These are phyloP conservation scores for Melanopsichium pennsylvanicum DNA, from an alignment of 1,284 basidiomycete genomes.

Conservation along the genomic window DNA sequence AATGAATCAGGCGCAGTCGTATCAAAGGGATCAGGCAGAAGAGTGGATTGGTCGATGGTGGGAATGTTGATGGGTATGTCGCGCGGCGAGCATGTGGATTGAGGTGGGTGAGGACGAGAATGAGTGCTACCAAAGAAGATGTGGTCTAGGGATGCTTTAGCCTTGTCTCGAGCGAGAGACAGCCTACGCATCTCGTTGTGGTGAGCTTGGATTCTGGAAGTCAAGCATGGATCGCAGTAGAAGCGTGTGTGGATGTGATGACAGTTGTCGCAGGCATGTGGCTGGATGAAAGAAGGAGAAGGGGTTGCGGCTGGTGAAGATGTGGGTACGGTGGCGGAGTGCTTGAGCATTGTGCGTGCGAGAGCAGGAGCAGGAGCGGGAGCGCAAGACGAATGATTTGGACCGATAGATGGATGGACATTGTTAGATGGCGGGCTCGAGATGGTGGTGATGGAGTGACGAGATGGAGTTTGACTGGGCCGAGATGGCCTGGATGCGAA, in stretches of 20 bases:
- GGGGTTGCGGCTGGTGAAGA: neutral
- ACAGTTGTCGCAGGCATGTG: constrained; percentile 35
- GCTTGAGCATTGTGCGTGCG: constrained; percentile 14
- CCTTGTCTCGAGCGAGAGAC: constrained; percentile 29
- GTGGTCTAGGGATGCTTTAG: constrained; percentile 4
- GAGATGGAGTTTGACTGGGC: constrained; percentile 21
- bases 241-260: constrained; percentile 37
- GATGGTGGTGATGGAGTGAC: constrained; percentile 16
- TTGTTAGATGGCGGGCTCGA: constrained; percentile 2
- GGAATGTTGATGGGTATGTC: too few relatives aligned
- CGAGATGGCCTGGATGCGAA: constrained; percentile 4
- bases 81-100: too few relatives aligned
- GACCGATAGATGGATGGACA: neutral
- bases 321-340: constrained; percentile 11
- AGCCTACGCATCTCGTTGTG: constrained; percentile 35
- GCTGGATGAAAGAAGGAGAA: neutral
- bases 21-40: constrained; percentile 40
- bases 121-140: constrained; percentile 9
- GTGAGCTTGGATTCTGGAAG: constrained; percentile 31
- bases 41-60: too few relatives aligned
- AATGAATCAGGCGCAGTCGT: constrained; percentile 3
- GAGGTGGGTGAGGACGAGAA: neutral
- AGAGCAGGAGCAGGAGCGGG: constrained; percentile 5
- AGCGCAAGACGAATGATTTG: too few relatives aligned
- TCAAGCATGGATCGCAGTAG: constrained; percentile 44